A percentile compares a stretch with the other conserved stretches of the same genome.
Evolutionary conservation across 1,284 basidiomycete species (phyloP).

Genomic region (Rhodotorula sp.): DNA sequence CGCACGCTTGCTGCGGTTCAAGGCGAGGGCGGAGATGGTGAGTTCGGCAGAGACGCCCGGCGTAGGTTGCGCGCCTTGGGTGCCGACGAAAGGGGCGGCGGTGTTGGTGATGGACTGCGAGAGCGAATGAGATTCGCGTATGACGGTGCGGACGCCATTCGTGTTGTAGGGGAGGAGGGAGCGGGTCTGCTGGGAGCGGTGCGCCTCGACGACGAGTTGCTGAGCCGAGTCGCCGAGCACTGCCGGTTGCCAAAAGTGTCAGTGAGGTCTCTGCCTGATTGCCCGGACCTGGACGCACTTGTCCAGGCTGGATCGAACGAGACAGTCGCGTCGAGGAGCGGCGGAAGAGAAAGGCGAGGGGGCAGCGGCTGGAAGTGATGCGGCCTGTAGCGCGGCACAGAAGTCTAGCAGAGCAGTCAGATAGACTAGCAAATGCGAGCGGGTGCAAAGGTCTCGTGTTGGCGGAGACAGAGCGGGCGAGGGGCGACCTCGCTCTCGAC

Average conservation of each 20-base stretch:
- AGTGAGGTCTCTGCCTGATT: not conserved
- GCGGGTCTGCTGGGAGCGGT: constrained; percentile 75
- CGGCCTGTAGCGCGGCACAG: not conserved
- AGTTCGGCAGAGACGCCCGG: constrained; percentile 52
- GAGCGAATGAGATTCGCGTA: constrained; percentile 87
- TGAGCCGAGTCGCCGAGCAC: constrained; percentile 74
- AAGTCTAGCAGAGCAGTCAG: not conserved
- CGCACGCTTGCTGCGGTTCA: constrained; percentile 87
- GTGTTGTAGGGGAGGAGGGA: constrained; percentile 91
- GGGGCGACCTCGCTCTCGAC: not conserved
- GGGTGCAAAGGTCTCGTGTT: not conserved
- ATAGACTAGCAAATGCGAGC: not conserved
- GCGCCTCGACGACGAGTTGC: constrained; percentile 80
- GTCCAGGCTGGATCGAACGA: not conserved
- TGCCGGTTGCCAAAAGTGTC: not conserved
- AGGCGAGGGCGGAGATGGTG: constrained; percentile 80
- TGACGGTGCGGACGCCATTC: constrained; percentile 74
- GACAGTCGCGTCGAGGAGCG: not conserved
- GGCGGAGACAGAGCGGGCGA: not conserved
- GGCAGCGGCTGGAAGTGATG: not conserved
- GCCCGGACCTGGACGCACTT: not conserved
- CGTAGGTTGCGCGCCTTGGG: constrained; percentile 54
- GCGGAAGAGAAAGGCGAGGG: not conserved
- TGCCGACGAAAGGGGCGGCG: constrained; percentile 46
- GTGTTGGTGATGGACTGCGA: constrained; percentile 52